Evolutionary conservation across 345 rosid genomes (phyloP).

Genomic region (Eucalyptus cloeziana): DNA sequence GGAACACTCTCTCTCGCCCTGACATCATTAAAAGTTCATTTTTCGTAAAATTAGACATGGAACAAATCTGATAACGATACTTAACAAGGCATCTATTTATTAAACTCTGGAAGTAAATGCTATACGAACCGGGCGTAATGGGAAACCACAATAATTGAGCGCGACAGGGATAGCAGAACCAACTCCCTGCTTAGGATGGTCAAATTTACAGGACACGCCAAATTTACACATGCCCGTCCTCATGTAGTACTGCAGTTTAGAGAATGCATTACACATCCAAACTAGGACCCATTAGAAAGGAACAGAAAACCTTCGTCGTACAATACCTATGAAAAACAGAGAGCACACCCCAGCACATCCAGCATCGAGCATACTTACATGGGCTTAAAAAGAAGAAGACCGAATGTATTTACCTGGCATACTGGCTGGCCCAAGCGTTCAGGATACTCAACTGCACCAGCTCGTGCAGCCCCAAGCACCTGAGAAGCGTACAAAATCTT

Average conservation of each 20-base stretch:
- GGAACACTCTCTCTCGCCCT: conserved; percentile 90
- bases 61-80: background rate
- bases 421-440: conserved; percentile 70
- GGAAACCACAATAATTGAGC: conserved; percentile 65
- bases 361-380: background rate
- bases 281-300: background rate
- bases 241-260: conserved; percentile 62
- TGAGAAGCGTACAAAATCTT: conserved; percentile 1
- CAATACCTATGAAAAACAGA: background rate
- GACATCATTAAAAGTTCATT: conserved; percentile 2
- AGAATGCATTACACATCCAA: conserved; percentile 31
- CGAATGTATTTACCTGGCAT: conserved; percentile 56
- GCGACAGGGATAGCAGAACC: conserved; percentile 40
- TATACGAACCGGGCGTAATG: conserved; percentile 28
- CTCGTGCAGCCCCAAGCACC: conserved; percentile 58
- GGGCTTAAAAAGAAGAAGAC: background rate
- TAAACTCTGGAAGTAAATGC: background rate
- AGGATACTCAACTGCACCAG: conserved; percentile 48
- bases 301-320: background rate
- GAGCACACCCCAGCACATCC: background rate
- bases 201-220: conserved; percentile 92
- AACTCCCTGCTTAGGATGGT: conserved; percentile 84
- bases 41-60: background rate
- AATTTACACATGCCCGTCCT: conserved; percentile 90
- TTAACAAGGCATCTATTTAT: background rate